Evolutionary conservation across 768 basidiomycete species (phyloP).

Genomic region (Peribolospora kevripleyi): DNA sequence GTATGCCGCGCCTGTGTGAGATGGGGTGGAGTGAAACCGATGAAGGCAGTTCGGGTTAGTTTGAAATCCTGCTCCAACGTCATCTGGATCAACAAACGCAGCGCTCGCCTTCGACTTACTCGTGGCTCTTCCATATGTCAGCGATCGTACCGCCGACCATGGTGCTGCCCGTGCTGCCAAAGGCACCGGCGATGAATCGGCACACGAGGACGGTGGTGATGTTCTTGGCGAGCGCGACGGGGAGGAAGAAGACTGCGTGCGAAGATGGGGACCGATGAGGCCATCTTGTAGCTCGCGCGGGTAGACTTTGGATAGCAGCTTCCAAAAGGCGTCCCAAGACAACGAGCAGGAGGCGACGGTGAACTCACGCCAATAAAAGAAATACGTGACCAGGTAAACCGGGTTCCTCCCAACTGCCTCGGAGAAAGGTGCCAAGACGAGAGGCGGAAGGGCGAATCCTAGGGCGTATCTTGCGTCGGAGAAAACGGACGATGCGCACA

Average conservation of each 20-base stretch:
- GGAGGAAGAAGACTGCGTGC: conserved; percentile 8
- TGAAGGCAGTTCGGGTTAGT: no score
- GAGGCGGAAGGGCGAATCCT: conserved; percentile 17
- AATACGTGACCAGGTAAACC: conserved; percentile 15
- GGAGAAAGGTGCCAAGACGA: conserved; percentile 16
- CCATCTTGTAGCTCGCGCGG: background rate
- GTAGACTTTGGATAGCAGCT: no score
- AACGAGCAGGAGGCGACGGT: background rate
- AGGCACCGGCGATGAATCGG: conserved; percentile 18
- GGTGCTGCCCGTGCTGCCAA: conserved; percentile 19
- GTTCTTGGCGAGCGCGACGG: conserved; percentile 16
- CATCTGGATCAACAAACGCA: background rate
- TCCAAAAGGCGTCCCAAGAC: background rate
- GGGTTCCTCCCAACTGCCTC: conserved; percentile 17
- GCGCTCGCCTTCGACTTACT: conserved; percentile 10
- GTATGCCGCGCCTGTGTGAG: conserved; percentile 28
- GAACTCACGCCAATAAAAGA: conserved; percentile 9
- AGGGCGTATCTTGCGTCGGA: background rate
- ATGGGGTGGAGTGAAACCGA: background rate
- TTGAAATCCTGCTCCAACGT: no score
- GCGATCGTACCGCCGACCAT: conserved; percentile 22
- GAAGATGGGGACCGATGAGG: conserved; percentile 4
- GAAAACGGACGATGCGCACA: no score
- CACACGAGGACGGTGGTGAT: conserved; percentile 18
- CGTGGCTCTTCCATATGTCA: conserved; percentile 18